Percentiles rank a stretch among this genome's conserved stretches.
Conservation (phyloP, 441 rosid species). For the Pelargonium australe region DNA sequence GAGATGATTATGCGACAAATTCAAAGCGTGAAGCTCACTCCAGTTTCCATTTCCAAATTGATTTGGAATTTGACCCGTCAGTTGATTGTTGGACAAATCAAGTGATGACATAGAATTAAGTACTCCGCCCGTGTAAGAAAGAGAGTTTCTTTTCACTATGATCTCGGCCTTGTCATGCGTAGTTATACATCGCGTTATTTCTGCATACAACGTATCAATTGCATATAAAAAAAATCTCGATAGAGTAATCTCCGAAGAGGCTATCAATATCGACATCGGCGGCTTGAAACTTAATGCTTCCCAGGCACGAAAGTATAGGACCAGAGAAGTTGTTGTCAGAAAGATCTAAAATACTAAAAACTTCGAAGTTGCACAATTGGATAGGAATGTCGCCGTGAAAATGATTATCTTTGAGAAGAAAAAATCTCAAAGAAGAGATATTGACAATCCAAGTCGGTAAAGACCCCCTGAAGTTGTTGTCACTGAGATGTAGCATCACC, state of each 20-base stretch:
- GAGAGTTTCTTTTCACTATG: no score
- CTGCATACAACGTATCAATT: no score
- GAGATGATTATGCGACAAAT: slow-evolving; percentile 9
- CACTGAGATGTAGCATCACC: slow-evolving; percentile 19
- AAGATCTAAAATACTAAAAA: slow-evolving; percentile 24
- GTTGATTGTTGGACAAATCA: no score
- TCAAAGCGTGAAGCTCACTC: neutral
- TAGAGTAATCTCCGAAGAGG: no score
- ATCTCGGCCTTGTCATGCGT: no score
- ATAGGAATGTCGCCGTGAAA: neutral
- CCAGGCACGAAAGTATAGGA: slow-evolving; percentile 15
- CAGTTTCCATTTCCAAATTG: no score
- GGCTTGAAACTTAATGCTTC: slow-evolving; percentile 6
- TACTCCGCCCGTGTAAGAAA: no score
- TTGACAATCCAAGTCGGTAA: slow-evolving; percentile 22
- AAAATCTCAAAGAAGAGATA: slow-evolving; percentile 8
- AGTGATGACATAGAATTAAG: no score
- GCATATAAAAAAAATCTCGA: no score
- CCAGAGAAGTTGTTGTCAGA: slow-evolving; percentile 23
- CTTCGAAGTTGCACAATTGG: slow-evolving; percentile 8
- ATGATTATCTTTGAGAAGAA: slow-evolving; percentile 9
- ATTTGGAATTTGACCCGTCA: no score
- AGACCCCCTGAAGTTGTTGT: slow-evolving; percentile 12
- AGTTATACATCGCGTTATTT: no score
- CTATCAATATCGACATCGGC: no score